These are phyloP conservation scores for Prunus mira DNA, from an alignment of 306 rosid species.

Conservation along the genomic window DNA sequence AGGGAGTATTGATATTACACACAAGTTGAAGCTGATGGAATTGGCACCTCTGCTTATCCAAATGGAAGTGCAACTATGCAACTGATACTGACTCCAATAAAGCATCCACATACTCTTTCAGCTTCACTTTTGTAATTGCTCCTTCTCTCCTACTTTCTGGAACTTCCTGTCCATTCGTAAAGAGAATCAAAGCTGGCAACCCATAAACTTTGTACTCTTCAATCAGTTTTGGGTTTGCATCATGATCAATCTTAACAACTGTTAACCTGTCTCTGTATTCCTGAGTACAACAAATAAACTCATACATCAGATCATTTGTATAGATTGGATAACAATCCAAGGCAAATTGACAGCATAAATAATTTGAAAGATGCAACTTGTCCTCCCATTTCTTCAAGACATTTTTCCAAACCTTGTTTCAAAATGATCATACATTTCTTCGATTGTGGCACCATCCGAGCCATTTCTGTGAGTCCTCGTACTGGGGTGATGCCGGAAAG, in stretches of 20 bases:
- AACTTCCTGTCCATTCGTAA: constrained; percentile 71
- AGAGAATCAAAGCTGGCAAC: constrained; percentile 70
- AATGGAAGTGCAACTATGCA: constrained; percentile 30
- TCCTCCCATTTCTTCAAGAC: not conserved
- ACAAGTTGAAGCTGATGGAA: not conserved
- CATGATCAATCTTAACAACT: constrained; percentile 82
- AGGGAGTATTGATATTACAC: not conserved
- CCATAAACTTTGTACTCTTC: constrained; percentile 80
- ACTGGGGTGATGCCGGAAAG: too few species aligned
- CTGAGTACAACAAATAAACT: constrained; percentile 31
- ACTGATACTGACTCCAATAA: constrained; percentile 61
- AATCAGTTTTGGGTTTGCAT: constrained; percentile 67
- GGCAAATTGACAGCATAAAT: not conserved
- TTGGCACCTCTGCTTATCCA: not conserved
- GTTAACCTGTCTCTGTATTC: constrained; percentile 71
- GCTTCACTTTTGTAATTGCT: constrained; percentile 76
- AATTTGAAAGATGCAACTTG: not conserved
- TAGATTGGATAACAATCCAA: not conserved
- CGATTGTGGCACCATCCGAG: too few species aligned
- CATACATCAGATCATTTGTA: not conserved
- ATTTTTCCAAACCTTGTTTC: not conserved
- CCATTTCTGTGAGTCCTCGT: too few species aligned
- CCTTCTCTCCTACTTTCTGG: constrained; percentile 88
- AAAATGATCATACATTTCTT: not conserved
- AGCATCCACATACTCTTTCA: constrained; percentile 60